These are phyloP conservation scores for Dryadomyces sulphureus DNA, from an alignment of 2,329 filamentous ascomycete species.

Conservation along the genomic window DNA sequence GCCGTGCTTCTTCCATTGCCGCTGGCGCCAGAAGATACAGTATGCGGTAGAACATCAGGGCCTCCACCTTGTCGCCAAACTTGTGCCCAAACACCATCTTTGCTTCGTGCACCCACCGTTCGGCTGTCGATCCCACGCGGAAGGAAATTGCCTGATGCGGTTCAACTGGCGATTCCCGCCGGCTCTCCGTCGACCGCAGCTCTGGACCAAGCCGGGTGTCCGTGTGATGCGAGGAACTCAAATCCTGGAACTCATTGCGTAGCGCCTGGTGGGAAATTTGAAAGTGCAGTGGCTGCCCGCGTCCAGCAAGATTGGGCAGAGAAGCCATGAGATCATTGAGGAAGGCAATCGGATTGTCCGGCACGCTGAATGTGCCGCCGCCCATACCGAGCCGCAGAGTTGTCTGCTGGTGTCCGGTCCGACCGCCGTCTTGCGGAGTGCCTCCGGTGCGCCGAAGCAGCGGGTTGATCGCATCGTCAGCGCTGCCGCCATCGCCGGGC, in stretches of 20 bases:
- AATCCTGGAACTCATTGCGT: conserved; percentile 35
- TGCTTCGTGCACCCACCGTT: conserved; percentile 81
- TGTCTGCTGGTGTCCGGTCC: conserved; percentile 20
- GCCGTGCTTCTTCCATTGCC: conserved; percentile 68
- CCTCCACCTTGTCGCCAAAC: conserved; percentile 53
- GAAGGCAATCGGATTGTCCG: conserved; percentile 28
- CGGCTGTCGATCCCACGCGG: conserved; percentile 51
- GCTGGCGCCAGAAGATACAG: conserved; percentile 64
- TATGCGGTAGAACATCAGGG: conserved; percentile 49
- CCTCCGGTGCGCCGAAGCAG: conserved; percentile 53
- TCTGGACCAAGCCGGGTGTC: conserved; percentile 1
- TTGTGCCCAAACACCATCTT: conserved; percentile 65
- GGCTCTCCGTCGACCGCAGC: not conserved
- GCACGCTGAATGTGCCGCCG: conserved; percentile 27
- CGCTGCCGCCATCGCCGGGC: conserved; percentile 35
- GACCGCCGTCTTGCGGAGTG: conserved; percentile 23
- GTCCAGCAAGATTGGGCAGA: conserved; percentile 21
- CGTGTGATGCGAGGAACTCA: conserved; percentile 24
- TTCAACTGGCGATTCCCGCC: conserved; percentile 25
- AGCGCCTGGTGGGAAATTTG: conserved; percentile 38
- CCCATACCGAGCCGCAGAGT: conserved; percentile 36
- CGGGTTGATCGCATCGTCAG: conserved; percentile 76
- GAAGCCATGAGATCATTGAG: conserved; percentile 42
- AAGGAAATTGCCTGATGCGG: conserved; percentile 68
- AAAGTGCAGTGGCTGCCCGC: conserved; percentile 41